Evolutionary conservation across 306 rosid genomes (phyloP), one percentile per base, ranked within the genome.

Genomic region (Casuarina glauca): DNA sequence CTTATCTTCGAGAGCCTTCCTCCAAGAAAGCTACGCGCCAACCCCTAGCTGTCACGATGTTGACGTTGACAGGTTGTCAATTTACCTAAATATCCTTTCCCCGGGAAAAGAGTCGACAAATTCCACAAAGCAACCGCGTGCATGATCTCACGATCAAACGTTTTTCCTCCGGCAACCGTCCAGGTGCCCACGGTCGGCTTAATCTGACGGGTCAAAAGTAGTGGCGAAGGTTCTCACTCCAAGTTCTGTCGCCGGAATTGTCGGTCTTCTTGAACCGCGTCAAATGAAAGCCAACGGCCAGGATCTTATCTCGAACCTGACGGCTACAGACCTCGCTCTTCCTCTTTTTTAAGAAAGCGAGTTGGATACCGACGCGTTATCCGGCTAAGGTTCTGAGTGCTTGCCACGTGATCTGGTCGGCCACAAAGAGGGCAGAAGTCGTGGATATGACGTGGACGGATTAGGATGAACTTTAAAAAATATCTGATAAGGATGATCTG

Each of bases 1-100:
- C 7, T 48, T 73, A 10, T 4, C 16, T 74, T 86, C 88, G 74
- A 60, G 89, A 86, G 79, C 52, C 51, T 89, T 84, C 88, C 78
- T 26, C 72, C 77, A 69, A 45, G 71, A 76, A 70, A 62, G 0
- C 26, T 20, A 4, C 10, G n/a, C 41, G 11, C 20, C 55, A 78
- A 75, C 38, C 55, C 4, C 63, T 17, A 48, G 51, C 51, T 48
- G 51, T 48, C 51, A 13, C 51, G 2, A 2, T 48, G 9, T 13
- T 49, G 82, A 82, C 51, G 75, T 55, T 35, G 75, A 85, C 53
- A 42, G 79, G 80, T 77, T 35, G 32, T n/a, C 20, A 57, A 10
- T 43, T 9, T 63, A 42, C 5, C n/a, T 36, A 45, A 52, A 20
- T 35, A 66, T 20, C 20, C 43, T 66, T 49, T 16, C 7, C 49